Evolutionary conservation across 495 filamentous ascomycete genomes (phyloP), one percentile per base, ranked within the genome.

Genomic region (Staphylotrichum tortipilum): DNA sequence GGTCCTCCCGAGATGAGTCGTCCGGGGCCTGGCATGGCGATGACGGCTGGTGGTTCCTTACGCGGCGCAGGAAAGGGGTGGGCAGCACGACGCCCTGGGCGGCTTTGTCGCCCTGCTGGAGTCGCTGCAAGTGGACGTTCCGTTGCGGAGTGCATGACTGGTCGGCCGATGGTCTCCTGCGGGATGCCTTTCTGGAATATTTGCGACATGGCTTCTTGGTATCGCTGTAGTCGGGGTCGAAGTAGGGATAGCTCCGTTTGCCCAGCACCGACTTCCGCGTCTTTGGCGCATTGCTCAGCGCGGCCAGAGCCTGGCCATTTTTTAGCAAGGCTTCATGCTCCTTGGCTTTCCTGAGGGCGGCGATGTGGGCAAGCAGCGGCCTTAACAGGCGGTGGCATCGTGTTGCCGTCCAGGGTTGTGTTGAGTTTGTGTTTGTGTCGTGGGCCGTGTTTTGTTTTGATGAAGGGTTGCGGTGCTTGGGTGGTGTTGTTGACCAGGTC

Each of bases 341-440:
- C 36, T 49, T 59, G 9, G 72, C 68, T 36, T 73, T 79, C 37
- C 68, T 70, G 12, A 81, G 60, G 8, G 74, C 68, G 49, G 71
- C 57, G 18, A 82, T 69, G 28, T 76, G 72, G 17, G 75, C 71
- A 18, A 75, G 62, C 21, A 82, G 59, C 14, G 77, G 77, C 24
- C 78, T 70, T 19, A 82, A 65, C 7, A 82, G 63, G 10, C 77
- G 71, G 45, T 77, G 68, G 42, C 79, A 82, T 49, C 77, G 59
- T 15, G 77, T 71, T 8, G 77, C 66, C 7, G 75, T 81, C 79
- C 79, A 82, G 24, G 71, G 66, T 44, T 58, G 54, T 4, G 56
- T 3, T 26, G 40, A 42, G 26, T 59, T 53, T 23, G 47, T 28
- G 28, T 26, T 15, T 17, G 10, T 3, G 15, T 12, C 8, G n/a